Evolutionary conservation across 148 eudicot genomes (phyloP).

Genomic region (Pouteria glomerata): DNA sequence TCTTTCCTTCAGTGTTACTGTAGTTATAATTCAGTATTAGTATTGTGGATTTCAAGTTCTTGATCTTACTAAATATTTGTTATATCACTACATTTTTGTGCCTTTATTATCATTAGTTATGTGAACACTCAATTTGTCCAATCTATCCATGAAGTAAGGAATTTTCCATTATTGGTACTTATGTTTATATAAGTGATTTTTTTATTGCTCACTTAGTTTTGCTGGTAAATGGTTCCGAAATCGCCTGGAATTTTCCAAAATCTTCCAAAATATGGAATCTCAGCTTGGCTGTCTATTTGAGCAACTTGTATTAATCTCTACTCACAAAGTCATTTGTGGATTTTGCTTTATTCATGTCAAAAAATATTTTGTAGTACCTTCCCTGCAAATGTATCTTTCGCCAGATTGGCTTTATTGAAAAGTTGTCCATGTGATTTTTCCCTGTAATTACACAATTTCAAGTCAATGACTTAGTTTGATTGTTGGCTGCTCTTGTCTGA

Average conservation of each 20-base stretch:
- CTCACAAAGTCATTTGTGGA: neutral
- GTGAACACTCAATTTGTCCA: neutral
- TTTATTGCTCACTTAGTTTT: neutral
- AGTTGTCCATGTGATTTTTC: too few species aligned
- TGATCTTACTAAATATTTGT: too few species aligned
- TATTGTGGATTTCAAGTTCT: neutral
- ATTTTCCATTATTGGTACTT: too few species aligned
- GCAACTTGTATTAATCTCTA: neutral
- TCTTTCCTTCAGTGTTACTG: too few species aligned
- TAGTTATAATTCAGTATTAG: too few species aligned
- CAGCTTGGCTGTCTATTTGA: neutral
- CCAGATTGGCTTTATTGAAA: too few species aligned
- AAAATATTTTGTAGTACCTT: neutral
- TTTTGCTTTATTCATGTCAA: neutral
- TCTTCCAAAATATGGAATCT: neutral
- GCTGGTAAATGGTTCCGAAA: too few species aligned
- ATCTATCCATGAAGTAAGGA: neutral
- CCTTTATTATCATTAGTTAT: neutral
- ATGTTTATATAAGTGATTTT: neutral
- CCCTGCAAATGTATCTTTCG: too few species aligned
- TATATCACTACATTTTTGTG: neutral
- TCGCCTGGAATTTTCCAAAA: too few species aligned
- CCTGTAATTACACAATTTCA: too few species aligned
- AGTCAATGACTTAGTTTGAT: too few species aligned
- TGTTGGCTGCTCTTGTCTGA: neutral